Conservation (phyloP, 305 asterid genomes). For the Fraxinus sp. region DNA sequence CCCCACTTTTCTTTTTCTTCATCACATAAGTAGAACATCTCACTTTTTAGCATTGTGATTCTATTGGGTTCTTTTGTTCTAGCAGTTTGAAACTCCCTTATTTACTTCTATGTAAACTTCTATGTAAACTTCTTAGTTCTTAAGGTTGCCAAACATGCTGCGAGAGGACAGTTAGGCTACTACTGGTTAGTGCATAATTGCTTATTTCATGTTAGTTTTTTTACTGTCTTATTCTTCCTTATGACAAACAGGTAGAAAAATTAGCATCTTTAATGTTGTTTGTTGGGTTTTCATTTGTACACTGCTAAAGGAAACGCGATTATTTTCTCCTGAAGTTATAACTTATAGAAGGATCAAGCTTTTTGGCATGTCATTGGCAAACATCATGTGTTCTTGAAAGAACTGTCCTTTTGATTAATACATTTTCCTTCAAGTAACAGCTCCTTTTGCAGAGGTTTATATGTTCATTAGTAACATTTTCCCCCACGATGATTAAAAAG, state of each 20-base stretch:
- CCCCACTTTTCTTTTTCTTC: slow-evolving; percentile 43
- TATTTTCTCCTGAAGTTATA: slow-evolving; percentile 48
- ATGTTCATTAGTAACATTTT: slow-evolving; percentile 22
- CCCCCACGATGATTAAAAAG: slow-evolving; percentile 24
- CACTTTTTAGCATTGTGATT: slow-evolving; percentile 48
- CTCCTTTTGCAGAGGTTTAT: slow-evolving; percentile 20
- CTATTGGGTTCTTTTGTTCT: slow-evolving; percentile 27
- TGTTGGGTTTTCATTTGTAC: slow-evolving; percentile 37
- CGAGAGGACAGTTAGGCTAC: slow-evolving; percentile 13
- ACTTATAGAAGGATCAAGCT: slow-evolving; percentile 5
- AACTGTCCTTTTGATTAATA: not conserved
- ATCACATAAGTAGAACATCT: slow-evolving; percentile 42
- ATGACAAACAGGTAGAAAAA: slow-evolving; percentile 25
- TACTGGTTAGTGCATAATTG: slow-evolving; percentile 18
- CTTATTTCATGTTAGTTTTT: slow-evolving; percentile 26
- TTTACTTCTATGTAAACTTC: not conserved
- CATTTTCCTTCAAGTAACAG: slow-evolving; percentile 26
- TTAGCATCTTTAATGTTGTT: slow-evolving; percentile 19
- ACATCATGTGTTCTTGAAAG: slow-evolving; percentile 27
- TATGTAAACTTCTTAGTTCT: not conserved
- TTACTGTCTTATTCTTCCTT: slow-evolving; percentile 28
- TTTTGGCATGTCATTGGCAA: slow-evolving; percentile 24
- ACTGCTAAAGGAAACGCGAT: slow-evolving; percentile 60
- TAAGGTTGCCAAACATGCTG: not conserved
- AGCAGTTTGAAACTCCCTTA: not conserved